These are phyloP conservation scores for Calamus simplicifolius DNA, from an alignment of 176 grass and related monocot species.

Conservation along the genomic window DNA sequence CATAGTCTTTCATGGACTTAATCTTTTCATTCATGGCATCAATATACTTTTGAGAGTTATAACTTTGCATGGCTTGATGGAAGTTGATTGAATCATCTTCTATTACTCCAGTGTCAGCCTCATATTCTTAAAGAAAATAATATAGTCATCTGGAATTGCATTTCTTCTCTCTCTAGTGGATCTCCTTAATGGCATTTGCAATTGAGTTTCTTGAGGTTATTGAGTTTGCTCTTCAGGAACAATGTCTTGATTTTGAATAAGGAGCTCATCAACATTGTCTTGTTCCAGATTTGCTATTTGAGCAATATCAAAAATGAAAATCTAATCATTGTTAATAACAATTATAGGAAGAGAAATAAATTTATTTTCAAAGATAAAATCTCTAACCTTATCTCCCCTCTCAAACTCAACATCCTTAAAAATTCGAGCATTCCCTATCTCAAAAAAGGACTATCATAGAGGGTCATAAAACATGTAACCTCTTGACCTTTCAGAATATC, in stretches of 20 bases:
- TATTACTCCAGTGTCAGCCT: no score
- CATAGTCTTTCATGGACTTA: no score
- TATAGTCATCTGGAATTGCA: neutral
- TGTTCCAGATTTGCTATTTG: neutral
- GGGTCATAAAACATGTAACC: neutral
- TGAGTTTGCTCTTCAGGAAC: neutral
- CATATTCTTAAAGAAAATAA: neutral
- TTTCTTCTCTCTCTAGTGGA: neutral
- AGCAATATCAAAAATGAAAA: neutral
- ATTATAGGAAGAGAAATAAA: neutral
- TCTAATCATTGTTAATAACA: neutral
- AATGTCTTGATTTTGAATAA: neutral
- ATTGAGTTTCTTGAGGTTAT: neutral
- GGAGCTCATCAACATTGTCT: neutral
- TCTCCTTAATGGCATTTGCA: neutral
- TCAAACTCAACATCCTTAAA: neutral
- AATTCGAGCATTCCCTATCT: neutral
- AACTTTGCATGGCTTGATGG: no score
- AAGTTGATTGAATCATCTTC: no score
- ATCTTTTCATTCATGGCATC: no score
- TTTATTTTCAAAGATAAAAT: neutral
- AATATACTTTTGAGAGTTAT: no score
- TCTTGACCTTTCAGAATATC: neutral
- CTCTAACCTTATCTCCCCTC: neutral
- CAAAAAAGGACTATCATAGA: neutral